These are phyloP conservation scores for Phalaenopsis equestris DNA, from an alignment of 106 monocot species.

Conservation along the genomic window DNA sequence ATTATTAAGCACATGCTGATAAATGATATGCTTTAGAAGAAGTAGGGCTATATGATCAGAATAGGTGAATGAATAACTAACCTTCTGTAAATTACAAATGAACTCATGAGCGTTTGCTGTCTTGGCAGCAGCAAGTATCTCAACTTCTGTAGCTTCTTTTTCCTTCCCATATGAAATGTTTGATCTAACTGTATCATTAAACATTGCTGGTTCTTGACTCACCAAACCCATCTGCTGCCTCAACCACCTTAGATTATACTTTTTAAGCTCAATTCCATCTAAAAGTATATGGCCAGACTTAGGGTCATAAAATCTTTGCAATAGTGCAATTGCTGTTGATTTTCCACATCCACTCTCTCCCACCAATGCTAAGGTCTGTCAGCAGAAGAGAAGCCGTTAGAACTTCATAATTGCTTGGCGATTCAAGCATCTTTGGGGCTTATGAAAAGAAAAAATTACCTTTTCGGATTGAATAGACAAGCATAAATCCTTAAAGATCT, in stretches of 20 bases:
- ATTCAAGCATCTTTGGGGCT: not conserved
- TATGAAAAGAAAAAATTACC: not conserved
- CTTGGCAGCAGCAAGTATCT: not conserved
- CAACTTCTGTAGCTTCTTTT: not conserved
- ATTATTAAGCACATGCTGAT: no score
- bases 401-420: not conserved
- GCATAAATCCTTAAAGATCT: conserved; percentile 1
- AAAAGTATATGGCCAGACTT: not conserved
- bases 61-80: not conserved
- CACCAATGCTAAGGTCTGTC: conserved; percentile 7
- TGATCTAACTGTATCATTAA: not conserved
- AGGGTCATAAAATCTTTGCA: conserved; percentile 9
- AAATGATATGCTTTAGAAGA: no score
- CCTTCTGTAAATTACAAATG: conserved; percentile 5
- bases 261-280: not conserved
- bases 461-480: not conserved
- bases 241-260: not conserved
- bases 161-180: conserved; percentile 5
- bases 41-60: no score
- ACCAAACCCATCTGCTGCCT: conserved; percentile 5
- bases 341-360: conserved; percentile 10
- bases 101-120: conserved; percentile 7
- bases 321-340: not conserved
- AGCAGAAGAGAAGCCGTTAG: not conserved
- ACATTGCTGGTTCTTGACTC: conserved; percentile 6